phyloP scores from a whole-genome alignment of 495 filamentous ascomycete genomes.

The Aspergillus nanangensis region DNA sequence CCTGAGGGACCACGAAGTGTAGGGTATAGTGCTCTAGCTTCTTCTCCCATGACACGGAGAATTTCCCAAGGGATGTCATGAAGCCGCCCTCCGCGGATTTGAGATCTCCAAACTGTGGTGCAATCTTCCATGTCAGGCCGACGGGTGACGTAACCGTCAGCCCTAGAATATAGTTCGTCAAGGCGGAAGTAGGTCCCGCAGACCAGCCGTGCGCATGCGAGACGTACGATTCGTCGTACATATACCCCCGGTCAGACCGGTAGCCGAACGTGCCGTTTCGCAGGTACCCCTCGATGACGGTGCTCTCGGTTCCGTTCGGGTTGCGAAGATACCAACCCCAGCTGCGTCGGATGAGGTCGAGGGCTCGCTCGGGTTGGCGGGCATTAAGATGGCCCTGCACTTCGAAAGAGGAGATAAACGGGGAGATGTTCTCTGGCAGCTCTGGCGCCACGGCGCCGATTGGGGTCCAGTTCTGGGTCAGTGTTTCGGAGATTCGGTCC shows the following conservation, averaged over 20 bases:
- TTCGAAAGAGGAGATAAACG: constrained; percentile 59
- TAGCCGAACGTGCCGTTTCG: constrained; percentile 54
- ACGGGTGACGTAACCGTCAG: constrained; percentile 43
- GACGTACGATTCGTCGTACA: constrained; percentile 32
- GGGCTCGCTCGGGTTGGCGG: constrained; percentile 37
- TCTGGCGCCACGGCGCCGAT: constrained; percentile 57
- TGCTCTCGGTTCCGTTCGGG: constrained; percentile 56
- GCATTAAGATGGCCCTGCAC: constrained; percentile 53
- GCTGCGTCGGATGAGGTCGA: constrained; percentile 53
- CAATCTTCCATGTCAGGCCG: constrained; percentile 48
- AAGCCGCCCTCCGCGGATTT: constrained; percentile 52
- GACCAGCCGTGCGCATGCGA: constrained; percentile 61
- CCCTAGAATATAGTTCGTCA: constrained; percentile 51
- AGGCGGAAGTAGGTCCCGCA: constrained; percentile 51
- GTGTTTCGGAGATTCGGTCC: constrained; percentile 35
- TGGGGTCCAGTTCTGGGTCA: constrained; percentile 51
- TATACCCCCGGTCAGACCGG: constrained; percentile 39
- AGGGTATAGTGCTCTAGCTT: constrained; percentile 26
- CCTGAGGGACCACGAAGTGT: constrained; percentile 38
- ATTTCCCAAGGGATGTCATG: constrained; percentile 47
- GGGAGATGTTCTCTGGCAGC: constrained; percentile 53
- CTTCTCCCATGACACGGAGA: constrained; percentile 36
- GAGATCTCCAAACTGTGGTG: constrained; percentile 48
- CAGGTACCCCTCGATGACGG: constrained; percentile 56
- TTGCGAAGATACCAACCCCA: constrained; percentile 63